A percentile compares a stretch with the other conserved stretches of the same genome.
phyloP scores from a whole-genome alignment of 1,139 yeast species.

The Arxiozyma telluris region DNA sequence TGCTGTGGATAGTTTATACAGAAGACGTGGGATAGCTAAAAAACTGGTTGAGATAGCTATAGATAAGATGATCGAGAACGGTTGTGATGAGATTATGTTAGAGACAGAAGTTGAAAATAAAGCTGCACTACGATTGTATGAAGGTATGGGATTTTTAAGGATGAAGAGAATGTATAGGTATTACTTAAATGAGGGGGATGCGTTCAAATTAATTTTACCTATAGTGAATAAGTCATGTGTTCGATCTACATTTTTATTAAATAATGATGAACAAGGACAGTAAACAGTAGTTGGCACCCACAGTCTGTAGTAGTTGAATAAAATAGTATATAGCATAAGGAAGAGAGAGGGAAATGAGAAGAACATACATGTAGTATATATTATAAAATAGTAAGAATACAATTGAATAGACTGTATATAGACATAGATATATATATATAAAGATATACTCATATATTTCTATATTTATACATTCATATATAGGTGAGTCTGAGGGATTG shows the following conservation, averaged over 20 bases:
- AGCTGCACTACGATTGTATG: conserved; percentile 73
- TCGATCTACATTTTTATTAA: conserved; percentile 35
- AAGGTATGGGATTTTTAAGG: conserved; percentile 77
- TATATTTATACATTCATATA: neutral
- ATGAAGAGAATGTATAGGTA: conserved; percentile 76
- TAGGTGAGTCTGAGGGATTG: neutral
- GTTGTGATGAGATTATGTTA: conserved; percentile 79
- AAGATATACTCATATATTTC: too few species aligned
- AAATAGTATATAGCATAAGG: neutral
- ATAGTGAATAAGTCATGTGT: conserved; percentile 43
- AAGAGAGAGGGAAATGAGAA: neutral
- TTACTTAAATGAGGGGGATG: conserved; percentile 88
- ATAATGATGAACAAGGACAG: neutral
- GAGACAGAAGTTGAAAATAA: conserved; percentile 83
- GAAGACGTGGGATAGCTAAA: conserved; percentile 80
- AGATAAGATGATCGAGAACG: conserved; percentile 49
- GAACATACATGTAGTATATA: neutral
- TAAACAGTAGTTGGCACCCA: too few species aligned
- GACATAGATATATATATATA: neutral
- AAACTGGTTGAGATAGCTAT: conserved; percentile 55
- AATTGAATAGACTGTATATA: neutral
- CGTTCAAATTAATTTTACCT: conserved; percentile 69
- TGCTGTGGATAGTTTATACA: conserved; percentile 61
- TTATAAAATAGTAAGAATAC: neutral
- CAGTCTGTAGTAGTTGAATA: too few species aligned